Evolutionary conservation across 495 filamentous ascomycete species (phyloP), one percentile per base, ranked within the genome.

Genomic region (Cetradonia linearis): DNA sequence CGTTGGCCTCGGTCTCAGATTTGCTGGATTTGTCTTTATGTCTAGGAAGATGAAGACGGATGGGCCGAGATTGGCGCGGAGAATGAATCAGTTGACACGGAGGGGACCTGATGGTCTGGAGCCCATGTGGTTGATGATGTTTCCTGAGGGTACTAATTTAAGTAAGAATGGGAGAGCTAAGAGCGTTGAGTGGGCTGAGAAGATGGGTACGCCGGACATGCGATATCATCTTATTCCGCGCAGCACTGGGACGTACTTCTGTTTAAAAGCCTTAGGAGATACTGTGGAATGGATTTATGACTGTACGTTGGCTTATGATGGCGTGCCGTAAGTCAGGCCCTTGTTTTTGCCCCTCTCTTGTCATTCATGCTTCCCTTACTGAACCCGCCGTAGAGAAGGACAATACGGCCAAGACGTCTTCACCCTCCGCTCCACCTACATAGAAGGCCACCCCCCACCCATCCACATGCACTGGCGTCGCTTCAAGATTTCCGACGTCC

Each of bases 51-150:
- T 87, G 88, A 75, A 79, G 13, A 83, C 77, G 38, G 87, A 91
- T 68, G 81, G 84, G 66, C 80, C 81, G 0, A 78, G 86, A 47
- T 70, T 91, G 38, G 79, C 78, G 16, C 72, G 77, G 33, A 85
- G 88, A 67, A 78, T 91, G 53, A 83, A 81, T 67, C 73, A 71
- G 7, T 60, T 65, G 11, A 76, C 82, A 60, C 27, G 59, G 2
- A 37, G 40, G 20, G 40, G 40, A 6, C 38, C 54, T 7, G 31
- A 54, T 20, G 38, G 28, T 20, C 37, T 48, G 27, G 76, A 86
- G 62, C 87, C 87, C 0, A 90, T 91, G 88, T 91, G 87, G 87
- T 73, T 91, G 40, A 73, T 91, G 50, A 77, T 91, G 58, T 91
- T 89, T 65, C 87, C 87, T 1, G 87, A 91, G 69, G 87, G 87